Evolutionary conservation across 495 filamentous ascomycete species (phyloP).

Genomic region (Penicillium pancosmium): DNA sequence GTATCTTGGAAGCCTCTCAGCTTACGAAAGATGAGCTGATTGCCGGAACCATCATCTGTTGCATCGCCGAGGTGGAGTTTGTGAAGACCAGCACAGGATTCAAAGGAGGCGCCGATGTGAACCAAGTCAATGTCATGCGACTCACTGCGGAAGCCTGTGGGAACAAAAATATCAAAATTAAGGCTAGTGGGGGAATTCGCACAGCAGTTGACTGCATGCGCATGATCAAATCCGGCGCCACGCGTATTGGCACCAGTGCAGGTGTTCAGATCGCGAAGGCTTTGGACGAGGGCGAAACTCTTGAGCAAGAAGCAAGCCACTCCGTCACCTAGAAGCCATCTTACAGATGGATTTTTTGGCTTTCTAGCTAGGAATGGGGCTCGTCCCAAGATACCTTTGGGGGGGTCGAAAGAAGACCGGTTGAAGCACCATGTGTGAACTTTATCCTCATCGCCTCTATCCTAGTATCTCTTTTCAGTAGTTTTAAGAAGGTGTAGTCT

Average conservation of each 20-base stretch:
- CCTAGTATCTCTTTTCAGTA: no score
- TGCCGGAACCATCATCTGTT: slow-evolving; percentile 59
- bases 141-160: slow-evolving; percentile 41
- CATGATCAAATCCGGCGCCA: slow-evolving; percentile 67
- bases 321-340: slow-evolving; percentile 13
- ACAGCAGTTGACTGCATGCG: slow-evolving; percentile 51
- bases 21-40: slow-evolving; percentile 58
- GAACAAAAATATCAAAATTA: slow-evolving; percentile 53
- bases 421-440: no score
- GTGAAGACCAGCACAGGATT: slow-evolving; percentile 76
- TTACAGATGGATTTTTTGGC: no score
- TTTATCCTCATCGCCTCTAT: no score
- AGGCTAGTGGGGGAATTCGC: slow-evolving; percentile 67
- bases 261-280: slow-evolving; percentile 62
- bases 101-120: slow-evolving; percentile 59
- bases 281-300: slow-evolving; percentile 28
- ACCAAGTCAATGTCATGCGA: slow-evolving; percentile 62
- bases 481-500: no score
- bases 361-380: no score
- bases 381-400: no score
- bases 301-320: slow-evolving; percentile 24
- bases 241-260: slow-evolving; percentile 63
- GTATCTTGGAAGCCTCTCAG: slow-evolving; percentile 68
- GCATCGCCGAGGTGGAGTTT: slow-evolving; percentile 63
- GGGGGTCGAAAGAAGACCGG: no score